These are phyloP conservation scores for Nakaseomyces glabratus DNA, from an alignment of 1,139 yeast species.

Conservation along the genomic window DNA sequence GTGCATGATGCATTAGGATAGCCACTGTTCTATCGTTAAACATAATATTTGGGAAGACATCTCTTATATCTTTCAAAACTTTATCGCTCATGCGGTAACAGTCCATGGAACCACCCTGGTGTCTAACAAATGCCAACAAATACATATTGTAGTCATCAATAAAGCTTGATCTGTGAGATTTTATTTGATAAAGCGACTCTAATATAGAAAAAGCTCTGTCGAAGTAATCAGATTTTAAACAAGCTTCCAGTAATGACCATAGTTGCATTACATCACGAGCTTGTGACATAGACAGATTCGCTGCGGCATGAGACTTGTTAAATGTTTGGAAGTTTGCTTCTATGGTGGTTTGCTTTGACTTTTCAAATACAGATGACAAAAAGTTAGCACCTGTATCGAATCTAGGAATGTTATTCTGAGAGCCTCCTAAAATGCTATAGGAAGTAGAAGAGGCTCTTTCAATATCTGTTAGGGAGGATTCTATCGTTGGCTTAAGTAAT, in stretches of 20 bases:
- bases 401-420: slow-evolving; percentile 13
- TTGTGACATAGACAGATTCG: slow-evolving; percentile 34
- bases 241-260: slow-evolving; percentile 75
- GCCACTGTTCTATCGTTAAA: slow-evolving; percentile 41
- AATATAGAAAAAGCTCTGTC: slow-evolving; percentile 66
- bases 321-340: slow-evolving; percentile 22
- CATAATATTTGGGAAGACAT: slow-evolving; percentile 30
- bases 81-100: slow-evolving; percentile 21
- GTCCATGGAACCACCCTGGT: slow-evolving; percentile 28
- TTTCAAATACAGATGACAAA: slow-evolving; percentile 2
- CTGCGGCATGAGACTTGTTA: slow-evolving; percentile 21
- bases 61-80: slow-evolving; percentile 29
- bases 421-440: slow-evolving; percentile 9
- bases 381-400: slow-evolving; percentile 8
- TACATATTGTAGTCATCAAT: slow-evolving; percentile 42
- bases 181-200: slow-evolving; percentile 43
- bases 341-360: slow-evolving; percentile 1
- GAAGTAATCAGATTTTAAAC: slow-evolving; percentile 57
- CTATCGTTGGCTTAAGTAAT: slow-evolving; percentile 12
- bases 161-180: slow-evolving; percentile 29
- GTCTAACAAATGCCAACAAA: slow-evolving; percentile 36
- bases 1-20: slow-evolving; percentile 35
- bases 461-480: slow-evolving; percentile 7
- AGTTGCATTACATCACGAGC: slow-evolving; percentile 55
- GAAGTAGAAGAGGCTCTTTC: slow-evolving; percentile 4